Conservation (phyloP, 345 rosid species). For the Hibiscus tridactylites region DNA sequence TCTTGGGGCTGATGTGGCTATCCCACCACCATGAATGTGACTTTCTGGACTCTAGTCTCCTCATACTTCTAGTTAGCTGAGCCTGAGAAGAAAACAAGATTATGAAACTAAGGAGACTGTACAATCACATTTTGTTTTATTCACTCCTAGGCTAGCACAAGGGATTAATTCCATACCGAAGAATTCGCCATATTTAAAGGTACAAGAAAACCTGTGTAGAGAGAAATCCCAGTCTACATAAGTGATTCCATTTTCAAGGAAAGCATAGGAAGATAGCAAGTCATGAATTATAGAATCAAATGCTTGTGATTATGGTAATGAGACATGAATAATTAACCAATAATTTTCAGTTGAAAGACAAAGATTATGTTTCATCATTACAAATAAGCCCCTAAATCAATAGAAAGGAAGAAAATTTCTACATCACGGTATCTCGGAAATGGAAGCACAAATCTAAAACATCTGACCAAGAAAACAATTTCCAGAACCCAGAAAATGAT, state of each 20-base stretch:
- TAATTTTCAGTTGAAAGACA: neutral
- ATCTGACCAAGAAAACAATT: neutral
- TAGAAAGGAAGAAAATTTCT: neutral
- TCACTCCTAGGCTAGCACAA: neutral
- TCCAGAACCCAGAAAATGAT: neutral
- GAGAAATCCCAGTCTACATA: neutral
- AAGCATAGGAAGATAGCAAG: neutral
- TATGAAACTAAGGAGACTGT: neutral
- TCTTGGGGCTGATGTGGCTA: constrained; percentile 31
- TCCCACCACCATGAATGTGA: constrained; percentile 26
- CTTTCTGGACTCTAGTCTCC: constrained; percentile 9
- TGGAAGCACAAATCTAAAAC: neutral
- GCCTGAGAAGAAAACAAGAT: constrained; percentile 3
- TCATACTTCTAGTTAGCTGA: constrained; percentile 2
- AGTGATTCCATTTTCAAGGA: neutral
- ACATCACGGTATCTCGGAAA: neutral
- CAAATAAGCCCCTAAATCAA: too few species aligned
- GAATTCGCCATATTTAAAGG: neutral
- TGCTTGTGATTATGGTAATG: neutral
- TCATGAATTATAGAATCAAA: neutral
- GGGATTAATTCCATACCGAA: neutral
- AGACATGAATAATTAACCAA: neutral
- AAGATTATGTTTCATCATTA: too few species aligned
- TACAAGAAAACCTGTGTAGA: neutral
- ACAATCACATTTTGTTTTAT: too few species aligned